phyloP scores from a whole-genome alignment of 495 filamentous ascomycete species.

The Darksidea phi region DNA sequence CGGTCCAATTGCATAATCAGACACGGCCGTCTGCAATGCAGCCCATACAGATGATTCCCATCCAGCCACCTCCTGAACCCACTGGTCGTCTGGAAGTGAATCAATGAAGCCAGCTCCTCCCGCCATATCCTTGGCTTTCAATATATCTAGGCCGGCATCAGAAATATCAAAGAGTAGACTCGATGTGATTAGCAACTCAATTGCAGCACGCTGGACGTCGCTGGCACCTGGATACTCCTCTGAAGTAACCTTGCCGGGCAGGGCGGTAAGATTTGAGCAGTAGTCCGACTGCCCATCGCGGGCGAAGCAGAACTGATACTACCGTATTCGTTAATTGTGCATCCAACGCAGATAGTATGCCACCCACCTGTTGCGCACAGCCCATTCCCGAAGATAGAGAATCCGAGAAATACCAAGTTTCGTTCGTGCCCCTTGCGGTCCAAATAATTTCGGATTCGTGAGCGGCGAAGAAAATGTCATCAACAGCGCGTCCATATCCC shows the following conservation, averaged over 20 bases:
- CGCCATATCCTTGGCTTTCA: neutral
- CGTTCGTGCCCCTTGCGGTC: neutral
- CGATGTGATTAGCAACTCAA: constrained; percentile 8
- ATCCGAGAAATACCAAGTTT: constrained; percentile 1
- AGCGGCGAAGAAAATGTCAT: constrained; percentile 10
- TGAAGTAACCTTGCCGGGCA: neutral
- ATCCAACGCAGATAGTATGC: too few relatives aligned
- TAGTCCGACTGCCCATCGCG: neutral
- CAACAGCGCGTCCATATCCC: neutral
- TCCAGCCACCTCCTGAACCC: neutral
- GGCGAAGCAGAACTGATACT: constrained; percentile 19
- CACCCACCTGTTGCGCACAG: constrained; percentile 12
- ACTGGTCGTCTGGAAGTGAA: constrained; percentile 4
- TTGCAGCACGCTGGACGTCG: constrained; percentile 4
- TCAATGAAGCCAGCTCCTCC: neutral
- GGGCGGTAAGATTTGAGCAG: constrained; percentile 1
- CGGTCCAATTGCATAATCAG: neutral
- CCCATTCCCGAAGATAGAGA: constrained; percentile 4
- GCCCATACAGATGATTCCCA: constrained; percentile 3
- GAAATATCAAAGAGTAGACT: constrained; percentile 1
- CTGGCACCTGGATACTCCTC: constrained; percentile 13
- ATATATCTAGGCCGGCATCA: neutral
- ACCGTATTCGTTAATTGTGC: neutral
- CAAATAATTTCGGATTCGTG: neutral
- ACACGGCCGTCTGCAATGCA: neutral